Evolutionary conservation across 257 asterid species (phyloP).

Genomic region (Nicotiana obtusifolia): DNA sequence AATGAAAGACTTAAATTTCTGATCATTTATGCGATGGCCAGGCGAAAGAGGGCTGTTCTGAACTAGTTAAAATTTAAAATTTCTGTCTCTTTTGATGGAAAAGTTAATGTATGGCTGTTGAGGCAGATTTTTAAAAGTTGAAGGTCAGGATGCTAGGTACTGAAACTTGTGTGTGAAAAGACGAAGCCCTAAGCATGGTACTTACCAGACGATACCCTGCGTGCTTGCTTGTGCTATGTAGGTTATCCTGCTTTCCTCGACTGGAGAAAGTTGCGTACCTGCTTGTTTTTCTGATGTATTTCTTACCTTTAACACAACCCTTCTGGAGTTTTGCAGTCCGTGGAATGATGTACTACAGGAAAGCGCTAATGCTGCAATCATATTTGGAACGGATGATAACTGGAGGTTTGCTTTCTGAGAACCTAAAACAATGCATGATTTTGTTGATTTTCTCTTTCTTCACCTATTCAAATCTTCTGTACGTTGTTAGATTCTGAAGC

Average conservation of each 20-base stretch:
- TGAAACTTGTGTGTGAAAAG: not conserved
- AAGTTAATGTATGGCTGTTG: not conserved
- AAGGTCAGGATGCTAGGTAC: not conserved
- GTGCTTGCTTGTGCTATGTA: not conserved
- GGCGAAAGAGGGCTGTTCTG: not conserved
- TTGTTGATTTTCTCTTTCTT: constrained; percentile 8
- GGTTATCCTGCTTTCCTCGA: not conserved
- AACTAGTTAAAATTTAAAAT: not conserved
- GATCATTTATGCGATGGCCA: not conserved
- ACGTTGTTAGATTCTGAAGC: constrained; percentile 59
- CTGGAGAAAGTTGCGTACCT: not conserved
- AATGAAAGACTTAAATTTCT: not conserved
- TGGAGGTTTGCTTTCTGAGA: constrained; percentile 54
- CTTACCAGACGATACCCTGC: not conserved
- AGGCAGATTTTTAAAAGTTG: not conserved
- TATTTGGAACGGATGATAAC: constrained; percentile 59
- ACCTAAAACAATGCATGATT: not conserved
- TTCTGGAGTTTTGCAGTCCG: constrained; percentile 57
- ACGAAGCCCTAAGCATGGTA: not conserved
- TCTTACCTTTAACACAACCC: constrained; percentile 19
- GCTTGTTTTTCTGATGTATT: constrained; percentile 11
- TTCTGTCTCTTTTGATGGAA: not conserved
- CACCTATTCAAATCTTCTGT: constrained; percentile 5
- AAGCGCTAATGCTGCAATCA: constrained; percentile 94
- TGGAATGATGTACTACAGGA: constrained; percentile 99